Percentiles rank a stretch among this genome's conserved stretches.
phyloP scores from a whole-genome alignment of 2,329 filamentous ascomycete genomes.

The Ophiostoma himal-ulmi region DNA sequence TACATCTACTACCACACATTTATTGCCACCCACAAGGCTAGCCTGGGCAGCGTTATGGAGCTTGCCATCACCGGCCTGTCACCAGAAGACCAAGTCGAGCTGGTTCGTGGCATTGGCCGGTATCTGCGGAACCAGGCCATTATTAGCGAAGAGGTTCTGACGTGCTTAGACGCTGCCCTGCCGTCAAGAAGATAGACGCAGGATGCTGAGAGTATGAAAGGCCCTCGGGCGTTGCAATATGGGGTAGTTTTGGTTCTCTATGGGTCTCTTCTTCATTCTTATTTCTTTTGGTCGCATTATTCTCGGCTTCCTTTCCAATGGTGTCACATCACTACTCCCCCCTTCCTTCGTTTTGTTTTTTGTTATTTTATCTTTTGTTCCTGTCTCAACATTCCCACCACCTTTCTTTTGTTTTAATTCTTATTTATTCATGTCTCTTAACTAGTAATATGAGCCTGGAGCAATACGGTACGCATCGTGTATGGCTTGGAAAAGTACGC shows the following conservation, averaged over 20 bases:
- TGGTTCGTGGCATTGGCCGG: constrained; percentile 58
- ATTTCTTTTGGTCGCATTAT: constrained; percentile 2
- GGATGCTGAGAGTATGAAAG: neutral
- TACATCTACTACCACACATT: constrained; percentile 99
- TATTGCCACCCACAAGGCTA: constrained; percentile 81
- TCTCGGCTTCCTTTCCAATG: neutral
- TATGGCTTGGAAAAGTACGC: constrained; percentile 16
- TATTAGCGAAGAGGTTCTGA: constrained; percentile 32
- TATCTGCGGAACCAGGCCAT: constrained; percentile 62
- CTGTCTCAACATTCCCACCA: constrained; percentile 13
- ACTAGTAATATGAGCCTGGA: constrained; percentile 12
- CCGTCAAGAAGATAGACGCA: constrained; percentile 24
- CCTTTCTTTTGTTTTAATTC: neutral
- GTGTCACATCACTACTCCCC: neutral
- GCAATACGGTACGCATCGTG: constrained; percentile 13
- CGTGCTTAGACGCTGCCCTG: constrained; percentile 26
- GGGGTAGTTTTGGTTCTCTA: constrained; percentile 12
- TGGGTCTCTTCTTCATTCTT: neutral
- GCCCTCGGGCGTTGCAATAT: constrained; percentile 1
- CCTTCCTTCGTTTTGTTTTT: neutral
- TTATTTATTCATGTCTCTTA: neutral
- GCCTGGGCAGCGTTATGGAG: constrained; percentile 82
- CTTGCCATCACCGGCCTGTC: constrained; percentile 83
- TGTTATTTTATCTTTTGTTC: neutral
- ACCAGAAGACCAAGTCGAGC: constrained; percentile 81